Percentiles rank a stretch among this genome's conserved stretches.
Conservation (phyloP, 208 protist species). For the Trypanosoma melophagium region DNA sequence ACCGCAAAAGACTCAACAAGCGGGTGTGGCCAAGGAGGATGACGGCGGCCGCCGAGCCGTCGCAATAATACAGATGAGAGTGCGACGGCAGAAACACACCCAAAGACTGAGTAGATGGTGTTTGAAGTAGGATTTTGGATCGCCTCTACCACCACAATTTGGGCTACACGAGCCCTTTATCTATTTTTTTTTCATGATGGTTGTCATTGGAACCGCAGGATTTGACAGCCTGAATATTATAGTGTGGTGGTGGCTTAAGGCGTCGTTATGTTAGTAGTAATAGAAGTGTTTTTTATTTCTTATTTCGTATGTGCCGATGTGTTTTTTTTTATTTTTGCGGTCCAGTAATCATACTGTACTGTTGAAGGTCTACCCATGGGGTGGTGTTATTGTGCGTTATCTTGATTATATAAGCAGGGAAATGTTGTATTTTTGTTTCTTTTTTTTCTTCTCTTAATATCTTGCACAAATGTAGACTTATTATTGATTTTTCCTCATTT, state of each 20-base stretch:
- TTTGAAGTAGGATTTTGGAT: too few species aligned
- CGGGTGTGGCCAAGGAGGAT: constrained; percentile 29
- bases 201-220: constrained; percentile 50
- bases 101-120: constrained; percentile 18
- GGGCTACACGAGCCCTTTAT: not conserved
- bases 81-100: not conserved
- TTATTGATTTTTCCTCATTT: constrained; percentile 2
- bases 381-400: too few species aligned
- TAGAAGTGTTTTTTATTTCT: constrained; percentile 5
- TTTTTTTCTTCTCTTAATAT: not conserved
- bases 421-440: not conserved
- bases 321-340: constrained; percentile 3
- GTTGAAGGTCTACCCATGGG: too few species aligned
- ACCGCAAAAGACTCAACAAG: constrained; percentile 1
- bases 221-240: constrained; percentile 35
- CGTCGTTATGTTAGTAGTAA: too few species aligned
- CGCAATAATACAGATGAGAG: constrained; percentile 10
- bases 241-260: too few species aligned
- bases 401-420: not conserved
- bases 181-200: constrained; percentile 37
- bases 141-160: too few species aligned
- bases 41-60: constrained; percentile 30
- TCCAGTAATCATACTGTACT: too few species aligned
- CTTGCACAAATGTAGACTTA: not conserved
- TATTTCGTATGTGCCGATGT: constrained; percentile 1